Conservation (phyloP, 2,329 filamentous ascomycete genomes). For the Ophiocordyceps camponoti-floridani region DNA sequence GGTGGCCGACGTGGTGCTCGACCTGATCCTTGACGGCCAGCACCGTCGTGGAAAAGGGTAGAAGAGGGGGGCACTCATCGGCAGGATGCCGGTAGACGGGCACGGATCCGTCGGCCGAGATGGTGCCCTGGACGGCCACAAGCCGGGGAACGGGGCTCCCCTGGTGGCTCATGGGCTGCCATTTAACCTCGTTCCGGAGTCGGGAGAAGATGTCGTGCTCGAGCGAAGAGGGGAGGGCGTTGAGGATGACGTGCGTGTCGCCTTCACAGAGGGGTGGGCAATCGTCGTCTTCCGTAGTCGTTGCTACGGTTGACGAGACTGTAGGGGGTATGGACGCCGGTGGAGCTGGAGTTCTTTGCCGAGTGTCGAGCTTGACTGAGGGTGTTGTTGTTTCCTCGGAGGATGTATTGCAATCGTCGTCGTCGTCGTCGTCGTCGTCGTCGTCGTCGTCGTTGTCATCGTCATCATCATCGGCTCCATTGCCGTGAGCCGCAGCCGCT, state of each 20-base stretch:
- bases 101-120: slow-evolving; percentile 50
- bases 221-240: slow-evolving; percentile 44
- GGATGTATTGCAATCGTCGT: neutral
- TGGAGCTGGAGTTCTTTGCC: too few relatives aligned
- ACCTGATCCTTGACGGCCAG: slow-evolving; percentile 47
- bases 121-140: slow-evolving; percentile 70
- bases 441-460: neutral
- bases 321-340: too few relatives aligned
- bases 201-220: slow-evolving; percentile 46
- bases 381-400: too few relatives aligned
- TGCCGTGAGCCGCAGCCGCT: too few relatives aligned
- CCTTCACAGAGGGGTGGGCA: slow-evolving; percentile 46
- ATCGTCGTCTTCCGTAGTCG: too few relatives aligned
- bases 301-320: too few relatives aligned
- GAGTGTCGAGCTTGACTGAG: too few relatives aligned
- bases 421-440: neutral
- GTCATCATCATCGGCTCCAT: too few relatives aligned
- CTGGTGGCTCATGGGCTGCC: slow-evolving; percentile 86
- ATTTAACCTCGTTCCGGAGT: slow-evolving; percentile 58
- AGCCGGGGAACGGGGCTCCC: slow-evolving; percentile 82
- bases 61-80: slow-evolving; percentile 66
- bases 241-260: slow-evolving; percentile 56
- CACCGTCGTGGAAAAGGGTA: slow-evolving; percentile 60
- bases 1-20: slow-evolving; percentile 57
- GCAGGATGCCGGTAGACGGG: slow-evolving; percentile 92